phyloP scores from a whole-genome alignment of 768 basidiomycete species.

The Lentinula edodes region DNA sequence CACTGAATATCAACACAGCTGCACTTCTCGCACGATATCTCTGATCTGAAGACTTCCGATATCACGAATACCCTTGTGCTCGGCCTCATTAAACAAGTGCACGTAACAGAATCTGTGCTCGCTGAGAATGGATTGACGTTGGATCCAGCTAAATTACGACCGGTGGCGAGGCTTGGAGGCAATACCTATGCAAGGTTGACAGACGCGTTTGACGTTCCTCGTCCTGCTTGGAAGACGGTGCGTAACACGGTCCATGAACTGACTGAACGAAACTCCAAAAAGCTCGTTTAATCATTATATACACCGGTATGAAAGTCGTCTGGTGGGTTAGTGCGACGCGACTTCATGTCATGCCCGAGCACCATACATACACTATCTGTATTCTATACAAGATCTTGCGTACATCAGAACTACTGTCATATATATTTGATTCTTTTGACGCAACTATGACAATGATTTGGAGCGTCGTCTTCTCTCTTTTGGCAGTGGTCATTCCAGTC shows the following conservation, averaged over 20 bases:
- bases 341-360: not conserved
- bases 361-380: too few species aligned
- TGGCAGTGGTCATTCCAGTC: not conserved
- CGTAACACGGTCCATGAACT: slow-evolving; percentile 4
- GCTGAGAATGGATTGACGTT: slow-evolving; percentile 32
- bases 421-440: not conserved
- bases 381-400: too few species aligned
- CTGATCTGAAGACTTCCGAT: slow-evolving; percentile 26
- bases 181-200: slow-evolving; percentile 43
- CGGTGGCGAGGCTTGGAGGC: slow-evolving; percentile 52
- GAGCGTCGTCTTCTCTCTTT: not conserved
- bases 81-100: slow-evolving; percentile 49
- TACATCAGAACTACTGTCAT: too few species aligned
- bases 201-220: slow-evolving; percentile 42
- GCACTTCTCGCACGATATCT: slow-evolving; percentile 45
- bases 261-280: not conserved
- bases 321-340: too few species aligned
- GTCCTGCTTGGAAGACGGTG: slow-evolving; percentile 29
- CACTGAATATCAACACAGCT: slow-evolving; percentile 26
- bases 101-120: slow-evolving; percentile 46
- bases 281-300: too few species aligned
- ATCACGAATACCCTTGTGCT: slow-evolving; percentile 42
- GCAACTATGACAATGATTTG: not conserved
- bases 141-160: slow-evolving; percentile 42
- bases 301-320: too few species aligned